Conservation (phyloP, 208 protist genomes). For the Angomonas ambiguus region DNA sequence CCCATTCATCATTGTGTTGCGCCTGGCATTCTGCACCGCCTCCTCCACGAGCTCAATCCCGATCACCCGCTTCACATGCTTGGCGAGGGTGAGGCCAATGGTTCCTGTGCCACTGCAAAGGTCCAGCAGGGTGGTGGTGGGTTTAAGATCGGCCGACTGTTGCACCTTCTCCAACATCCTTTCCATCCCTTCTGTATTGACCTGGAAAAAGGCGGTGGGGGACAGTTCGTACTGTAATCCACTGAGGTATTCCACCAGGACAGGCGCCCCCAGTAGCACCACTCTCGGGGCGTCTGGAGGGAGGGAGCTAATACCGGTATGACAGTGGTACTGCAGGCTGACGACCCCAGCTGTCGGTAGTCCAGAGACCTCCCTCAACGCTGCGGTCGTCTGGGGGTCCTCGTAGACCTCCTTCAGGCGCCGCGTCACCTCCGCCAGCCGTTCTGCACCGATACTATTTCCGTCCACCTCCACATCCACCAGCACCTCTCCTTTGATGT, state of each 20-base stretch:
- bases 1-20: slow-evolving; percentile 84
- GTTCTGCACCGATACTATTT: slow-evolving; percentile 21
- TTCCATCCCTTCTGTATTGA: slow-evolving; percentile 92
- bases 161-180: slow-evolving; percentile 71
- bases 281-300: slow-evolving; percentile 52
- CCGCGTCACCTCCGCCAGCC: slow-evolving; percentile 33
- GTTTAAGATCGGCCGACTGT: slow-evolving; percentile 47
- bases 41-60: slow-evolving; percentile 91
- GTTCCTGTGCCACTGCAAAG: slow-evolving; percentile 96
- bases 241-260: slow-evolving; percentile 66
- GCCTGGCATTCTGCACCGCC: slow-evolving; percentile 80
- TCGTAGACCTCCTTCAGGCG: slow-evolving; percentile 34
- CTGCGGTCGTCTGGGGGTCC: neutral
- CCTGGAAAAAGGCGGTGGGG: slow-evolving; percentile 94
- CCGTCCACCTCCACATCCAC: slow-evolving; percentile 67
- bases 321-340: slow-evolving; percentile 72
- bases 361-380: slow-evolving; percentile 15
- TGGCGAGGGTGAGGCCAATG: slow-evolving; percentile 88
- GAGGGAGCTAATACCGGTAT: slow-evolving; percentile 62
- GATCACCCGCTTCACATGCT: slow-evolving; percentile 83
- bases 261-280: slow-evolving; percentile 51
- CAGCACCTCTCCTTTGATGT: slow-evolving; percentile 81
- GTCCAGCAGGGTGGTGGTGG: slow-evolving; percentile 86
- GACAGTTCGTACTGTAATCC: slow-evolving; percentile 88
- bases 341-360: slow-evolving; percentile 39